Percentiles rank a stretch among this genome's conserved stretches.
These are phyloP conservation scores for Eucalyptus pauciflora DNA, from an alignment of 345 rosid genomes.

Conservation along the genomic window DNA sequence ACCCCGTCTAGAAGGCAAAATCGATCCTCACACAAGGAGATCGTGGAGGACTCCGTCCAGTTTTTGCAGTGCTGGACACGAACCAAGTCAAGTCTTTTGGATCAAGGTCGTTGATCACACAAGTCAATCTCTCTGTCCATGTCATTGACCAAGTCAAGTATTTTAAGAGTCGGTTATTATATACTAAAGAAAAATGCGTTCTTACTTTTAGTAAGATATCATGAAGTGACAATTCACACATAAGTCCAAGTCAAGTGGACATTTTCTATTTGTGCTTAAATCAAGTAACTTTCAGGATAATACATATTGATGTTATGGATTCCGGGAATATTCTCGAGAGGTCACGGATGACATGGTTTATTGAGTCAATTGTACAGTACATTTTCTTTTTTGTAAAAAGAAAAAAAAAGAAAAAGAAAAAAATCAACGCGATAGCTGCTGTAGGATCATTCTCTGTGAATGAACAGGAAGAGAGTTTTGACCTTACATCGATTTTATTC, in stretches of 20 bases:
- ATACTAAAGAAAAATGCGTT: too few species aligned
- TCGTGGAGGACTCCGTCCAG: not conserved
- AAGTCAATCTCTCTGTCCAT: too few species aligned
- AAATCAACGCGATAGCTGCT: accelerated
- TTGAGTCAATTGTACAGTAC: not conserved
- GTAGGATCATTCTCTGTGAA: too few species aligned
- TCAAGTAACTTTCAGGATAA: accelerated
- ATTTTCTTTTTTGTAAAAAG: too few species aligned
- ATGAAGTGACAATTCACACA: not conserved
- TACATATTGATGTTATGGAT: not conserved
- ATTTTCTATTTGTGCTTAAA: not conserved
- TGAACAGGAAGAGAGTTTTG: too few species aligned
- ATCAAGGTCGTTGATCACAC: too few species aligned
- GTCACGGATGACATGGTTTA: not conserved
- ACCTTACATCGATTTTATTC: too few species aligned
- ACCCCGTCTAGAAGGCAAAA: not conserved
- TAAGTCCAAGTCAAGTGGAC: not conserved
- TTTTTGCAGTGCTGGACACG: not conserved
- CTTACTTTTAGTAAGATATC: too few species aligned
- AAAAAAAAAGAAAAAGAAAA: too few species aligned
- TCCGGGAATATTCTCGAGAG: not conserved
- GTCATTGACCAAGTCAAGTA: not conserved
- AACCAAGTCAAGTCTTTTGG: not conserved
- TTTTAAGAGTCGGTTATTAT: accelerated
- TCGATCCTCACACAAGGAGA: not conserved